A percentile compares a stretch with the other conserved stretches of the same genome.
phyloP scores from a whole-genome alignment of 1,284 basidiomycete genomes.

The Peniophora sp. region DNA sequence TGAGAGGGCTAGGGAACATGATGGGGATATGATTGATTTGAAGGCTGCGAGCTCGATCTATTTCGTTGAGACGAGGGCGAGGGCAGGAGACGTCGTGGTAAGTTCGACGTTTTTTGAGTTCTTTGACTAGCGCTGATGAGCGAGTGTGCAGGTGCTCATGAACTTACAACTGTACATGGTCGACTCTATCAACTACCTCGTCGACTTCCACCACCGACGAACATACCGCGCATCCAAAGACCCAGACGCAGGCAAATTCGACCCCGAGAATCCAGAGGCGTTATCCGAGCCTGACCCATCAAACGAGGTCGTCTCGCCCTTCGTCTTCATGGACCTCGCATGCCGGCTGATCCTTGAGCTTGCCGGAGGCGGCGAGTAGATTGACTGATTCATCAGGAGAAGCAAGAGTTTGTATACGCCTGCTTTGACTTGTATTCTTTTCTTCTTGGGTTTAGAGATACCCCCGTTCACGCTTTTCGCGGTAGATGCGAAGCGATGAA shows the following conservation, averaged over 20 bases:
- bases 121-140: conserved; percentile 1
- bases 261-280: conserved; percentile 49
- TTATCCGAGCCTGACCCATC: conserved; percentile 43
- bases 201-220: conserved; percentile 97
- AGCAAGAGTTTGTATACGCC: no score
- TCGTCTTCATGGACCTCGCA: conserved; percentile 95
- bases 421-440: no score
- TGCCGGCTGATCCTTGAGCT: conserved; percentile 76
- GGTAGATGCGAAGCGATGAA: no score
- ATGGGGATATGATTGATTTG: conserved; percentile 34
- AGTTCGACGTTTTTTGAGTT: conserved; percentile 17
- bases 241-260: conserved; percentile 58
- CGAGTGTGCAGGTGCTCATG: conserved; percentile 73
- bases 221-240: conserved; percentile 69
- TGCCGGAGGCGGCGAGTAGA: conserved; percentile 45
- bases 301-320: conserved; percentile 85
- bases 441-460: no score
- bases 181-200: conserved; percentile 92
- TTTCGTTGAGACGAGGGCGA: conserved; percentile 90
- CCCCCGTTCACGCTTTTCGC: no score
- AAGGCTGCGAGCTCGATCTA: conserved; percentile 59
- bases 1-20: conserved; percentile 55
- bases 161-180: conserved; percentile 96
- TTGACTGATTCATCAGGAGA: no score
- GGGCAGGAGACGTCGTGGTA: conserved; percentile 88